Base-by-base conservation (phyloP, 495 filamentous ascomycete species). In the Penicilliopsis zonata region DNA sequence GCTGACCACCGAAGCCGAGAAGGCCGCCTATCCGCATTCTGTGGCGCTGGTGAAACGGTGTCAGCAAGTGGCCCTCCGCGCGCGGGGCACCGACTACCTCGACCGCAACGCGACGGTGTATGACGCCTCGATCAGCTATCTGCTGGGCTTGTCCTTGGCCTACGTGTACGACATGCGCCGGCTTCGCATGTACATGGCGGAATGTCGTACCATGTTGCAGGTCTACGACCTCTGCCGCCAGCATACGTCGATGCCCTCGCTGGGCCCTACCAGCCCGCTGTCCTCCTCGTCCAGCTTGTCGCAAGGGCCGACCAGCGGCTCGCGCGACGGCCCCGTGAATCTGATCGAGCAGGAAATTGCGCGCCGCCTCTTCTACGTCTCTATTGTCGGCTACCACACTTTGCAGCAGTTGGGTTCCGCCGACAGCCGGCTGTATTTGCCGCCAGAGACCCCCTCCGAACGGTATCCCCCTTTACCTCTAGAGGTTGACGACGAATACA, bases 111-210 rank as follows among this genome's bases (percentile, higher is more conserved):
- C 82, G 19, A 81, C 67, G 2, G 69, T 90, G 1, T 79, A 90
- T 37, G 85, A 92, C 54, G 83, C 83, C 0, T 76, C 75, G 0
- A 83, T 79, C n/a, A 90, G 83, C 54, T 92, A 87, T 45, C 81
- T 88, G 41, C 54, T 90, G 9, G 82, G 68, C 2, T 49, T 86
- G 15, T 76, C 75, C n/a, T 72, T 72, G 3, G 70, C 65, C 1
- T 80, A 84, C 49, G 78, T 76, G 0, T 72, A 76, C 44, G 71
- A 80, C 36, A 75, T 73, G 57, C 71, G 74, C 30, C 57, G 67
- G 2, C 78, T 72, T 43, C 70, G 76, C 21, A 58, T 78, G 7
- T 88, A 86, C 50, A 65, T 88, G 36, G 67, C 70, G 2, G 81
- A 90, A 53, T 77, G 79, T 28, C 59, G 82, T 50, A 74, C 72